Conservation (phyloP, 306 rosid species). For the Quercus variabilis region DNA sequence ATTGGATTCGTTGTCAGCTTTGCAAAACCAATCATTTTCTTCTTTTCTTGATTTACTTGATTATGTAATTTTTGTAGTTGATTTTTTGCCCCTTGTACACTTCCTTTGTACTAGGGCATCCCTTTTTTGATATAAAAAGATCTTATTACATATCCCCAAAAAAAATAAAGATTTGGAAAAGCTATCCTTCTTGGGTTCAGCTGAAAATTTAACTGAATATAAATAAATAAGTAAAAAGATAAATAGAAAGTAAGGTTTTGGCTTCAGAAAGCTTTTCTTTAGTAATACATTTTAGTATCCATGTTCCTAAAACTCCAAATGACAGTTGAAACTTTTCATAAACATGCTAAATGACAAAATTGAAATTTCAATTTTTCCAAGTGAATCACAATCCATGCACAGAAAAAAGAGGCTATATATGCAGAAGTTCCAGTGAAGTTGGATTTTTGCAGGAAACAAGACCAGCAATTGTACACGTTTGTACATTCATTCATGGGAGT, state of each 20-base stretch:
- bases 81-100: no score
- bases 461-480: not conserved
- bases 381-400: not conserved
- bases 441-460: not conserved
- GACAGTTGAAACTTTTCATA: not conserved
- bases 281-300: not conserved
- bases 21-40: no score
- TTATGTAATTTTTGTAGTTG: no score
- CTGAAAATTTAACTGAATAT: not conserved
- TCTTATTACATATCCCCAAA: no score
- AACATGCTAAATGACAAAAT: not conserved
- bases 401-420: not conserved
- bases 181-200: not conserved
- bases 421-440: not conserved
- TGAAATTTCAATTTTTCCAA: not conserved
- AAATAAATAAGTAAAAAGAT: not conserved
- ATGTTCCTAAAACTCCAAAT: not conserved
- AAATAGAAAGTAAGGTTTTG: not conserved
- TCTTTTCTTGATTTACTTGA: no score
- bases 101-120: no score
- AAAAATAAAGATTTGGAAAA: not conserved
- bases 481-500: not conserved
- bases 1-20: no score
- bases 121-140: no score
- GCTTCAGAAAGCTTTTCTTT: not conserved